Base-by-base conservation (phyloP, 2,329 filamentous ascomycete genomes). In the Boeremia lycopersici region DNA sequence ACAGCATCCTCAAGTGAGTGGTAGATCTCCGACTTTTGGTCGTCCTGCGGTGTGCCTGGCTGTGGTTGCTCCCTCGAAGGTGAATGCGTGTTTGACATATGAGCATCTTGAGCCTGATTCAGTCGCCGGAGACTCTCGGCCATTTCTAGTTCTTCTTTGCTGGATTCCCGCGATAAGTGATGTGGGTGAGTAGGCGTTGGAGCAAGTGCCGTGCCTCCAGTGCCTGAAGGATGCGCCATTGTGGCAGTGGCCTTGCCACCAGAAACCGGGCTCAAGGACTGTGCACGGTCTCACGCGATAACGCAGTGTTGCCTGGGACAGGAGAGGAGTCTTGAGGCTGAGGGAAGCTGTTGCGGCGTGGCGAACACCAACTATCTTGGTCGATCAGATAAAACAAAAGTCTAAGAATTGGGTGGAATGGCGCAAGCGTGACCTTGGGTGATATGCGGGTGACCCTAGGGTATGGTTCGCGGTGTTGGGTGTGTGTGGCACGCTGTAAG, bases 121-220 rank as follows among this genome's bases (percentile, higher is more conserved):
- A 81, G 59, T 44, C 71, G 60, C 49, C 66, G 72, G 25, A 82
- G 75, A 57, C 78, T 77, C 57, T 77, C 75, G 11, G 80, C 80
- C 65, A 78, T 75, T 63, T 82, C 79, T 25, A 81, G 70, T 60
- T 82, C 80, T 68, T 81, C 77, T 60, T 76, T 76, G 49, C 79
- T 81, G 4, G 76, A 76, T 52, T 80, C 73, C 35, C 76, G 66
- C 19, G 76, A 74, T n/a, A 78, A 52, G 13, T 74, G 68, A 47
- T 76, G 73, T 6, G 72, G 71, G 57, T 72, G 67, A 10, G 71
- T 71, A 6, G 72, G 72, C 33, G 70, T 72, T 7, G 71, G 72
- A 56, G 72, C 72, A 47, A 75, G 65, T 43, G 72, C 72, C 12
- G 71, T 74, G 61, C 72, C 72, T 61, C 72, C 72, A 51, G 60